Conservation (phyloP, 768 basidiomycete genomes). For the Suillus paluster region DNA sequence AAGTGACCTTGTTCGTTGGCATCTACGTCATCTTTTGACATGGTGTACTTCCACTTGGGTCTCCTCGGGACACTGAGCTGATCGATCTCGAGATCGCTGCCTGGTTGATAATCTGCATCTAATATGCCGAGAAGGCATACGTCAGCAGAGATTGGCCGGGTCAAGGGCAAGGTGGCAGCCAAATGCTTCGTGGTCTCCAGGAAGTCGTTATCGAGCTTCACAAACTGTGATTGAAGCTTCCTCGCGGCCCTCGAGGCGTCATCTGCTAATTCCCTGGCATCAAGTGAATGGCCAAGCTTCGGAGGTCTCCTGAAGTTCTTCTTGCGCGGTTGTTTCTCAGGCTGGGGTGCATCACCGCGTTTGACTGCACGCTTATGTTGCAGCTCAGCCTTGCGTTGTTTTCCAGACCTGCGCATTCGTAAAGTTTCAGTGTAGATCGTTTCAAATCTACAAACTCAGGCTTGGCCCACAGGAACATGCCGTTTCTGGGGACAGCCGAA, state of each 20-base stretch:
- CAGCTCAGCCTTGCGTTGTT: conserved; percentile 71
- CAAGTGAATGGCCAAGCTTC: conserved; percentile 14
- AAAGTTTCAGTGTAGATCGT: neutral
- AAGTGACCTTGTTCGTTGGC: conserved; percentile 87
- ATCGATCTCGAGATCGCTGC: neutral
- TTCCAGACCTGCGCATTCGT: conserved; percentile 51
- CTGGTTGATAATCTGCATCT: neutral
- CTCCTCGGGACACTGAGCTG: conserved; percentile 52
- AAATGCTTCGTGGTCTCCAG: conserved; percentile 62
- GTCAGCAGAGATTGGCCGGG: conserved; percentile 56
- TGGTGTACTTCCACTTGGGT: conserved; percentile 87
- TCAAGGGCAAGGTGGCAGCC: conserved; percentile 55
- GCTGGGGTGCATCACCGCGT: conserved; percentile 63
- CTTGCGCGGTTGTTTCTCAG: conserved; percentile 39
- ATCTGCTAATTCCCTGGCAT: conserved; percentile 20
- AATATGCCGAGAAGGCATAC: conserved; percentile 43
- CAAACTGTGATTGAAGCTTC: conserved; percentile 72
- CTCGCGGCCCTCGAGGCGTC: conserved; percentile 47
- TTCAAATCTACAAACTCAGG: neutral
- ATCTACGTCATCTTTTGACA: conserved; percentile 89
- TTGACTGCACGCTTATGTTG: conserved; percentile 85
- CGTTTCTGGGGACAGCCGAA: neutral
- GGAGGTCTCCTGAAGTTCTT: conserved; percentile 11
- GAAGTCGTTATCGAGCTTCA: conserved; percentile 60
- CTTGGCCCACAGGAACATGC: too few relatives aligned